These are phyloP conservation scores for Cercospora janseana DNA, from an alignment of 2,329 filamentous ascomycete genomes.

Conservation along the genomic window DNA sequence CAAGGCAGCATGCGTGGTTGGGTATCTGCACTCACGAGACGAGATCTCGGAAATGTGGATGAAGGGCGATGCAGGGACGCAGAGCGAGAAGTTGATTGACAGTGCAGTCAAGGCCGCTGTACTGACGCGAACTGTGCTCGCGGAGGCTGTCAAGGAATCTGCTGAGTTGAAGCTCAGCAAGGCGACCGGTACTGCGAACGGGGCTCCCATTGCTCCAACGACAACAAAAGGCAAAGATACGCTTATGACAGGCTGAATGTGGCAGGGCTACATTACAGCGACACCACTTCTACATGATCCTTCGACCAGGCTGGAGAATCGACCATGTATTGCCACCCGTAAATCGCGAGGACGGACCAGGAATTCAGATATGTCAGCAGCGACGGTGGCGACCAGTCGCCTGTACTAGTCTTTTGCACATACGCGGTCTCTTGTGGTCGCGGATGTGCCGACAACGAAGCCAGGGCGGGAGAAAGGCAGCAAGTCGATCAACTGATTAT, in stretches of 20 bases:
- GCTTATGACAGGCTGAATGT: conserved; percentile 37
- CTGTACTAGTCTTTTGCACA: no score
- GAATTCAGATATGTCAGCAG: no score
- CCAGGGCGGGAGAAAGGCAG: no score
- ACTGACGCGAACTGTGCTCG: conserved; percentile 58
- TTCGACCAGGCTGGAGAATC: no score
- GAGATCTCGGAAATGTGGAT: conserved; percentile 95
- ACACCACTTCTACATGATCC: no score
- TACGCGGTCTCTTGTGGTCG: no score
- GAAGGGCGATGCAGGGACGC: conserved; percentile 63
- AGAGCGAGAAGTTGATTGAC: conserved; percentile 58
- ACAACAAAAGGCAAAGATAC: conserved; percentile 24
- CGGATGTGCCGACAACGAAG: no score
- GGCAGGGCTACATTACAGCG: no score
- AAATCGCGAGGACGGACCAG: no score
- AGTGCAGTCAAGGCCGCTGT: conserved; percentile 62
- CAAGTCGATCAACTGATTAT: no score
- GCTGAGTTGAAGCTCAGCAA: conserved; percentile 40
- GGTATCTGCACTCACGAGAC: conserved; percentile 79
- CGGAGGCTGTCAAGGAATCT: conserved; percentile 60
- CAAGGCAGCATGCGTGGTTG: conserved; percentile 81
- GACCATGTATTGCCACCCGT: no score
- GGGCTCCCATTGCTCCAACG: not conserved
- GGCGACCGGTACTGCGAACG: conserved; percentile 6
- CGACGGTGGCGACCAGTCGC: no score